Percentiles rank a stretch among this genome's conserved stretches.
Evolutionary conservation across 305 asterid species (phyloP).

Genomic region (Salvia sclarea): DNA sequence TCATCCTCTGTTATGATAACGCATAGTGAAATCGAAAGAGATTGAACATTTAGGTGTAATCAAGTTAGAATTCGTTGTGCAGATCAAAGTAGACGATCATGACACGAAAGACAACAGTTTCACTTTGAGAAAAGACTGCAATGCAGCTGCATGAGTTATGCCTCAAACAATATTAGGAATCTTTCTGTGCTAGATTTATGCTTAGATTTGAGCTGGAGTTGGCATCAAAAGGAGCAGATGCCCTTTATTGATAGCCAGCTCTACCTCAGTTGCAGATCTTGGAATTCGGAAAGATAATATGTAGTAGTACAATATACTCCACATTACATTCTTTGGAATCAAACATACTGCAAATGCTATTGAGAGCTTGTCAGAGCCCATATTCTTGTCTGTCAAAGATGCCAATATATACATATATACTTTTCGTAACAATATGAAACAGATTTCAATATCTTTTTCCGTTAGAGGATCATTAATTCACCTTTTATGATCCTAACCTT

Average conservation of each 20-base stretch:
- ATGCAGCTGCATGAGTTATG: constrained; percentile 1
- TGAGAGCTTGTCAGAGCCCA: too few species aligned
- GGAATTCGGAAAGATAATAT: background rate
- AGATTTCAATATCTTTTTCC: background rate
- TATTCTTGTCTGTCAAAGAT: background rate
- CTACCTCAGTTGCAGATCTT: background rate
- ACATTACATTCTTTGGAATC: too few species aligned
- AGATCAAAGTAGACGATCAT: background rate
- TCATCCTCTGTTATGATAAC: constrained; percentile 42
- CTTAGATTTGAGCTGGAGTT: background rate
- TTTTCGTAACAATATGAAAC: background rate
- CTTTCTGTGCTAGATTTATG: background rate
- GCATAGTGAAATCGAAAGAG: background rate
- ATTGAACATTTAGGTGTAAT: background rate
- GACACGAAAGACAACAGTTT: background rate
- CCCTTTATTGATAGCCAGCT: too few species aligned
- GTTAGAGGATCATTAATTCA: background rate
- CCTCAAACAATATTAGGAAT: background rate
- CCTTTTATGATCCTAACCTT: background rate
- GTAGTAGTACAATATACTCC: too few species aligned
- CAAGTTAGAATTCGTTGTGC: background rate
- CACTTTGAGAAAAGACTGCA: background rate
- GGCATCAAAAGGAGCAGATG: background rate
- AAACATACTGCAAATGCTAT: background rate
- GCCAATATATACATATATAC: background rate